Conservation (phyloP, 305 asterid species). For the Ajuga reptans region DNA sequence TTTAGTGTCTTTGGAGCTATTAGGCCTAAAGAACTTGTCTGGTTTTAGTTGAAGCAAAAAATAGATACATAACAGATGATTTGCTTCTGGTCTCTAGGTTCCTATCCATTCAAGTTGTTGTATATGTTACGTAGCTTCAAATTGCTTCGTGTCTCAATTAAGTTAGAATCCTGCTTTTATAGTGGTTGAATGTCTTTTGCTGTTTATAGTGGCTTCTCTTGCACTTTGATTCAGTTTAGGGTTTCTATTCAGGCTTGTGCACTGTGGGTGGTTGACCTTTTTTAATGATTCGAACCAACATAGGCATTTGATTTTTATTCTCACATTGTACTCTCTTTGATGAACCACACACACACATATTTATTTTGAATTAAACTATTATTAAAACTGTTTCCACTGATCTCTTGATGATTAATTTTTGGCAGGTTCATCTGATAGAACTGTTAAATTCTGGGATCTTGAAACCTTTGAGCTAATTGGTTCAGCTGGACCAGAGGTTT, state of each 20-base stretch:
- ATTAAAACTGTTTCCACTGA: neutral
- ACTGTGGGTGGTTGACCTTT: conserved; percentile 7
- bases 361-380: neutral
- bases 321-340: neutral
- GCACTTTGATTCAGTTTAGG: neutral
- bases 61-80: neutral
- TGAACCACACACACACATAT: too few relatives aligned
- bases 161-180: neutral
- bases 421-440: conserved; percentile 92
- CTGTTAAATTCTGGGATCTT: conserved; percentile 98
- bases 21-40: neutral
- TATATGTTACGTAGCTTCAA: neutral
- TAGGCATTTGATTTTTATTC: conserved; percentile 7
- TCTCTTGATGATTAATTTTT: conserved; percentile 16
- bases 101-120: neutral
- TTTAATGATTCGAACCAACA: conserved; percentile 7
- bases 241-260: neutral
- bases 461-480: conserved; percentile 98
- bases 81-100: neutral
- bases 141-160: neutral
- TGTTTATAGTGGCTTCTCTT: neutral
- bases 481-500: conserved; percentile 95
- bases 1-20: neutral
- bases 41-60: conserved; percentile 1
- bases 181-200: neutral